Percentiles rank a stretch among this genome's conserved stretches.
These are phyloP conservation scores for Magnaporthiopsis poae DNA, from an alignment of 2,329 filamentous ascomycete species.

Conservation along the genomic window DNA sequence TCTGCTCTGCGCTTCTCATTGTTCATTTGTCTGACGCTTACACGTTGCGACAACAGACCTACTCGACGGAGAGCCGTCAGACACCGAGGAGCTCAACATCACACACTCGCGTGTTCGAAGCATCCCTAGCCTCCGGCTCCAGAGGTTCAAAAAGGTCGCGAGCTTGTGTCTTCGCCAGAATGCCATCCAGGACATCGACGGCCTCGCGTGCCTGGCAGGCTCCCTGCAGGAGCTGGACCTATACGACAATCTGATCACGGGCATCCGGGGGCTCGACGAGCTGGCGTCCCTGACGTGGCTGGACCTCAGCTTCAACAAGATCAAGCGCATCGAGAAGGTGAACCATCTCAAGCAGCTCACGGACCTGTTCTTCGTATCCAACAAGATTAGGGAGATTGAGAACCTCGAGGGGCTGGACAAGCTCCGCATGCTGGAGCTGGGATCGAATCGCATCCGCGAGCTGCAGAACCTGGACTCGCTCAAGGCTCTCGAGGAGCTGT, in stretches of 20 bases:
- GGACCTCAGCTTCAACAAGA: slow-evolving; percentile 96
- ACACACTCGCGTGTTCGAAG: slow-evolving; percentile 78
- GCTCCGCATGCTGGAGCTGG: slow-evolving; percentile 77
- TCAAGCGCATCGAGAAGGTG: slow-evolving; percentile 93
- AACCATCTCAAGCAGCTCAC: slow-evolving; percentile 65
- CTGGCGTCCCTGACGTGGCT: slow-evolving; percentile 67
- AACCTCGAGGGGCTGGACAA: slow-evolving; percentile 65
- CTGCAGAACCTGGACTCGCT: slow-evolving; percentile 76
- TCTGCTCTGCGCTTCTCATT: neutral
- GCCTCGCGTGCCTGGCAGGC: slow-evolving; percentile 54
- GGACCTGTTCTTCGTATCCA: slow-evolving; percentile 87
- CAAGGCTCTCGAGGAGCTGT: slow-evolving; percentile 72
- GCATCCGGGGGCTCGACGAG: slow-evolving; percentile 73
- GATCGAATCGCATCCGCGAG: slow-evolving; percentile 81
- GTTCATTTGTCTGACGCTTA: slow-evolving; percentile 4
- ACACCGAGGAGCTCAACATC: slow-evolving; percentile 72
- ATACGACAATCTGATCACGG: slow-evolving; percentile 89
- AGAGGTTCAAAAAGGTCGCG: slow-evolving; percentile 67
- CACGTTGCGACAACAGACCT: slow-evolving; percentile 35
- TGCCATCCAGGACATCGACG: slow-evolving; percentile 68
- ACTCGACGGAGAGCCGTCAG: slow-evolving; percentile 48
- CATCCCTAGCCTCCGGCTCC: slow-evolving; percentile 67
- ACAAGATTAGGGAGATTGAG: slow-evolving; percentile 84
- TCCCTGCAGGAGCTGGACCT: slow-evolving; percentile 79
- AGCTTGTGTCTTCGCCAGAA: slow-evolving; percentile 90